Percentiles rank a stretch among this genome's conserved stretches.
These are phyloP conservation scores for Pestalotiopsis sp. DNA, from an alignment of 2,329 filamentous ascomycete species.

Conservation along the genomic window DNA sequence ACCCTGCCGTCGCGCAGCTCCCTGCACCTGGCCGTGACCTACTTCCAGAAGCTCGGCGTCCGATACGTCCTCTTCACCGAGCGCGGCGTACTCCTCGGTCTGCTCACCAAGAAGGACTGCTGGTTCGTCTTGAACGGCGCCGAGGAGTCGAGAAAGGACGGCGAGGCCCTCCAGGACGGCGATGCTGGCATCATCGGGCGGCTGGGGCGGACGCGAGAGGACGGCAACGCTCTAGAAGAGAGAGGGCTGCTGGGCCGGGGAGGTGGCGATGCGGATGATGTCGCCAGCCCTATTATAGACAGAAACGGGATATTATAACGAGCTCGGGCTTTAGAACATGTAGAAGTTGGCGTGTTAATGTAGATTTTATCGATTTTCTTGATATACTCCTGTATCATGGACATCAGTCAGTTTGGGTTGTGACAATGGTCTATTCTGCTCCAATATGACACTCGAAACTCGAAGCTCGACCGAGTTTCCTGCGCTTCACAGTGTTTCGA, in stretches of 20 bases:
- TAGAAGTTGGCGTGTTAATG: neutral
- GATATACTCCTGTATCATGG: neutral
- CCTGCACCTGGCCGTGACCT: slow-evolving; percentile 83
- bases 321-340: neutral
- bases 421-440: neutral
- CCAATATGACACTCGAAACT: neutral
- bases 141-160: slow-evolving; percentile 41
- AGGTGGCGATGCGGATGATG: slow-evolving; percentile 6
- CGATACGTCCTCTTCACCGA: slow-evolving; percentile 89
- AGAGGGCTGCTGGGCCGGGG: slow-evolving; percentile 21
- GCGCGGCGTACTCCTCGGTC: slow-evolving; percentile 76
- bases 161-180: slow-evolving; percentile 19
- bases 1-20: slow-evolving; percentile 78
- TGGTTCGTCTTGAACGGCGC: slow-evolving; percentile 85
- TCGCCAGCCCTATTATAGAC: neutral
- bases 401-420: neutral
- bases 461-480: too few relatives aligned
- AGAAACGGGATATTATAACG: slow-evolving; percentile 1
- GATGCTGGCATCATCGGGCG: slow-evolving; percentile 4
- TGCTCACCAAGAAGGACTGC: slow-evolving; percentile 96
- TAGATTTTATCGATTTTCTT: neutral
- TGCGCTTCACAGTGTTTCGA: too few relatives aligned
- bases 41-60: slow-evolving; percentile 93
- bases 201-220: neutral
- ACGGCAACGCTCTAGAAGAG: slow-evolving; percentile 17